Conservation (phyloP, 441 rosid genomes). For the Brassica hybrid region DNA sequence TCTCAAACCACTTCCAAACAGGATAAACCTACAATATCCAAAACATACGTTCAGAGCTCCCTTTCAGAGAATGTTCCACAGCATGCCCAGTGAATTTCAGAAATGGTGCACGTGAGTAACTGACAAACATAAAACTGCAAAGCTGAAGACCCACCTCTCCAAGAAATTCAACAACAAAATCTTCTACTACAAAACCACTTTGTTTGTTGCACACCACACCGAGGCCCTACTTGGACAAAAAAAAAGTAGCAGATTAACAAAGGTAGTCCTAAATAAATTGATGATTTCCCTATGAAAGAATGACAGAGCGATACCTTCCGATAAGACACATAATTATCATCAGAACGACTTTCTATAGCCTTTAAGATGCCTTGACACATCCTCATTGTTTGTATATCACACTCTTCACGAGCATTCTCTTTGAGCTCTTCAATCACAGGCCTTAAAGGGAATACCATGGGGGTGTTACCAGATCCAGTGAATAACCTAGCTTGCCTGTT, state of each 20-base stretch:
- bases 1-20: slow-evolving; percentile 99
- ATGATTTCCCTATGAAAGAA: slow-evolving; percentile 20
- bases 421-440: slow-evolving; percentile 91
- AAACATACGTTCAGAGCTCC: slow-evolving; percentile 22
- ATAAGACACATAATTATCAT: slow-evolving; percentile 96
- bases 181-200: slow-evolving; percentile 93
- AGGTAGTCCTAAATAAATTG: slow-evolving; percentile 4
- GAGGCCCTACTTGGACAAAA: slow-evolving; percentile 81
- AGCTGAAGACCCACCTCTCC: slow-evolving; percentile 85
- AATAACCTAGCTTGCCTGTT: slow-evolving; percentile 87
- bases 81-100: slow-evolving; percentile 17
- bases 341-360: slow-evolving; percentile 89
- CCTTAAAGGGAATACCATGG: slow-evolving; percentile 83
- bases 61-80: slow-evolving; percentile 23
- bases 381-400: slow-evolving; percentile 67
- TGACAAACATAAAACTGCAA: slow-evolving; percentile 22
- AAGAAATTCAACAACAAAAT: slow-evolving; percentile 97
- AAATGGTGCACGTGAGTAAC: slow-evolving; percentile 26
- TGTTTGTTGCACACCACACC: slow-evolving; percentile 99
- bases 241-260: slow-evolving; percentile 34
- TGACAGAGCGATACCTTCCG: slow-evolving; percentile 74
- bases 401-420: slow-evolving; percentile 68
- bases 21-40: slow-evolving; percentile 84
- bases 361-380: slow-evolving; percentile 83
- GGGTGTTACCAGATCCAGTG: slow-evolving; percentile 93